phyloP scores from a whole-genome alignment of 768 basidiomycete species.

The Lactarius sp. region DNA sequence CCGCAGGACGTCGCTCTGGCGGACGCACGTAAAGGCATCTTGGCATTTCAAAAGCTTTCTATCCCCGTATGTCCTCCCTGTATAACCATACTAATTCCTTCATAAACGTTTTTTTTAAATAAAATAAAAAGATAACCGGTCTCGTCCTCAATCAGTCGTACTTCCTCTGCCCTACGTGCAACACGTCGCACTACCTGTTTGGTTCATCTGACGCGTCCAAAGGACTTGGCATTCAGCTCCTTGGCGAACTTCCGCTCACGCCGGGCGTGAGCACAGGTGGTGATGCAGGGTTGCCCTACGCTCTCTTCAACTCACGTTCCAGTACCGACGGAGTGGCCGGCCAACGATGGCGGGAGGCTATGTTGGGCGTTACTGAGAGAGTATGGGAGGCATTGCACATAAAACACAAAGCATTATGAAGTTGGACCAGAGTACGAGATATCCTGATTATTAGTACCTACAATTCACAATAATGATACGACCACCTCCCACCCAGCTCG shows the following conservation, averaged over 20 bases:
- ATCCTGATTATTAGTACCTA: neutral
- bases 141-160: constrained; percentile 85
- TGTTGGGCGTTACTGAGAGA: constrained; percentile 30
- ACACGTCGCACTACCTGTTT: constrained; percentile 57
- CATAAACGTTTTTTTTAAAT: neutral
- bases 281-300: constrained; percentile 62
- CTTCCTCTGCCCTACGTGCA: constrained; percentile 73
- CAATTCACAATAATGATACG: neutral
- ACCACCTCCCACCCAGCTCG: neutral
- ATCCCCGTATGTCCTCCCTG: constrained; percentile 61
- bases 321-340: constrained; percentile 16
- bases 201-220: constrained; percentile 59
- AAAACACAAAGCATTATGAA: neutral
- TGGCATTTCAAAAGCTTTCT: constrained; percentile 84
- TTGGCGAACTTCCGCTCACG: constrained; percentile 81
- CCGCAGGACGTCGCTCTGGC: constrained; percentile 91
- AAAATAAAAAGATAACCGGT: constrained; percentile 63
- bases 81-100: neutral
- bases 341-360: constrained; percentile 28
- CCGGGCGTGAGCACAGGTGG: constrained; percentile 66
- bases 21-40: constrained; percentile 88
- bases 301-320: constrained; percentile 27
- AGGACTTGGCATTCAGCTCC: constrained; percentile 53
- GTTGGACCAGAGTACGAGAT: neutral
- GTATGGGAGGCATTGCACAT: constrained; percentile 30